Evolutionary conservation across 768 basidiomycete species (phyloP), one percentile per base, ranked within the genome.

Genomic region (Erythrobasidium yunnanense): DNA sequence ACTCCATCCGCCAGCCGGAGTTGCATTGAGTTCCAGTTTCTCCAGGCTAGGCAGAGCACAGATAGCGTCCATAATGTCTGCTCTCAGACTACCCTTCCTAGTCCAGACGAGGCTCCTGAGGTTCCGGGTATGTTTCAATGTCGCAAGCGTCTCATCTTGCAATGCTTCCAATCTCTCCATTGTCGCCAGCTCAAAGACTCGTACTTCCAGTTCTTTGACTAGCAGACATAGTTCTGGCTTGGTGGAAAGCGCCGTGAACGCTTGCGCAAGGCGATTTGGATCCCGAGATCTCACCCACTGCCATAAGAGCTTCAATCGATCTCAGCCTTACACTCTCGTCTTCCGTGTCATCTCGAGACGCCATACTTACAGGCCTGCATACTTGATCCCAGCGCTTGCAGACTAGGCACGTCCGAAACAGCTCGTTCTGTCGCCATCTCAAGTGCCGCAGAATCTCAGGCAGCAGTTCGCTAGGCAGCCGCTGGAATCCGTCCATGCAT

Each of bases 271-370:
- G 15, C 58, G 22, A 8, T 62, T 46, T 4, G 42, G 15, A 29
- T 62, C 58, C 11, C 58, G 38, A n/a, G 58, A 38, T 17, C 58
- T 6, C 22, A 62, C 58, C 58, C 58, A 62, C 30, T 62, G 42
- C 58, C 58, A 62, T 5, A 62, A 11, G 23, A 62, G 46, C 58
- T 62, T n/a, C 13, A 11, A 52, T 8, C 11, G 8, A 25, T 52
- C 22, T 22, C 35, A 58, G 38, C 30, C 7, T 38, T 29, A 27
- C 6, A 11, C 17, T 13, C 11, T 25, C 20, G 15, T 6, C 15
- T 25, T n/a, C 27, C 17, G 35, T 6, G 6, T 22, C 46, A 17
- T 11, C 20, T 4, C 5, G 15, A 13, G 17, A 22, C 7, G 4
- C 23, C 38, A 22, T 32, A 25, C 58, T 62, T 27, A 62, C 58